Conservation (phyloP, 129 eudicot genomes). For the Helichrysum umbraculigerum region DNA sequence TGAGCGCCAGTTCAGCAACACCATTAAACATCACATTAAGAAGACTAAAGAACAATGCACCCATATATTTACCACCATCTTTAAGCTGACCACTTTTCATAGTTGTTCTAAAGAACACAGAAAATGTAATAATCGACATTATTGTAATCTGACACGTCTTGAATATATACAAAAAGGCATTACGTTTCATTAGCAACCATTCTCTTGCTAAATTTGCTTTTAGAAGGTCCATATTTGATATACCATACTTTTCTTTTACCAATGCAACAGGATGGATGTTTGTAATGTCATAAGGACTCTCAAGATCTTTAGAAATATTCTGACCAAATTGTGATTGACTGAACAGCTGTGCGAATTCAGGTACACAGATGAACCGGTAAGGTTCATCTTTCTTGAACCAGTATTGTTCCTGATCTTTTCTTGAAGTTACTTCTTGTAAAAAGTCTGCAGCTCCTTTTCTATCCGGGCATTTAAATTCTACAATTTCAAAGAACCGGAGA, state of each 20-base stretch:
- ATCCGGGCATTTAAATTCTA: slow-evolving; percentile 77
- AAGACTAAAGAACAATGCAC: slow-evolving; percentile 78
- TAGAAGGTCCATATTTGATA: slow-evolving; percentile 51
- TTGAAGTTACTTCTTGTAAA: slow-evolving; percentile 76
- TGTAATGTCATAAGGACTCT: slow-evolving; percentile 41
- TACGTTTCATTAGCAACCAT: slow-evolving; percentile 72
- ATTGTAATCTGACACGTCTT: slow-evolving; percentile 67
- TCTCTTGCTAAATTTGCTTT: slow-evolving; percentile 67
- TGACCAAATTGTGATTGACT: slow-evolving; percentile 49
- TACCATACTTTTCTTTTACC: slow-evolving; percentile 64
- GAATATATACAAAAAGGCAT: slow-evolving; percentile 58
- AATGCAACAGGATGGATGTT: slow-evolving; percentile 60
- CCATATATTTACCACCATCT: slow-evolving; percentile 70
- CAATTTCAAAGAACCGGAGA: slow-evolving; percentile 61
- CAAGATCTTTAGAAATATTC: slow-evolving; percentile 47
- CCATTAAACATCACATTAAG: slow-evolving; percentile 79
- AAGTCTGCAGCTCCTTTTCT: slow-evolving; percentile 81
- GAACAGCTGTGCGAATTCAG: slow-evolving; percentile 48
- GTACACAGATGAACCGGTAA: slow-evolving; percentile 47
- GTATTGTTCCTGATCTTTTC: slow-evolving; percentile 82
- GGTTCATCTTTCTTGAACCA: slow-evolving; percentile 65
- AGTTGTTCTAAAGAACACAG: slow-evolving; percentile 65
- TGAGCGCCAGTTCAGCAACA: slow-evolving; percentile 62
- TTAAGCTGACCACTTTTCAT: slow-evolving; percentile 57
- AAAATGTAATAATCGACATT: slow-evolving; percentile 56